These are phyloP conservation scores for Durotheca rogersii DNA, from an alignment of 495 filamentous ascomycete genomes.

Conservation along the genomic window DNA sequence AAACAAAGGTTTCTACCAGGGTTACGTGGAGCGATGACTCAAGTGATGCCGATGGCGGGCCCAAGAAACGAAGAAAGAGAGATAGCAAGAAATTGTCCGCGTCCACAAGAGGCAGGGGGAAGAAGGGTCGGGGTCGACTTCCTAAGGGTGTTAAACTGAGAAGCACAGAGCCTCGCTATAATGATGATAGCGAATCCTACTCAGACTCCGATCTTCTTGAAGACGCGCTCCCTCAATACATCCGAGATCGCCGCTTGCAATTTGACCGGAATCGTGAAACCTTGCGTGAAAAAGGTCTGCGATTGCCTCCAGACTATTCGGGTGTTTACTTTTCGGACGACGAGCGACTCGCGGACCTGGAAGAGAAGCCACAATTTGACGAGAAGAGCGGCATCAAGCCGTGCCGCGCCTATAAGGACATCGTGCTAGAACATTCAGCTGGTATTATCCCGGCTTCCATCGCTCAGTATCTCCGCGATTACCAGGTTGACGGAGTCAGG, in stretches of 20 bases:
- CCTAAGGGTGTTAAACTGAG: slow-evolving; percentile 6
- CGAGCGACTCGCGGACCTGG: slow-evolving; percentile 60
- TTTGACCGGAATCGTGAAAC: slow-evolving; percentile 59
- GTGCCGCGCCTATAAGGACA: slow-evolving; percentile 69
- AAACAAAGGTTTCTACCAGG: slow-evolving; percentile 5
- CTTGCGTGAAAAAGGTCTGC: slow-evolving; percentile 67
- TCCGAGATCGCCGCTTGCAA: slow-evolving; percentile 53
- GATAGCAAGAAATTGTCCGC: slow-evolving; percentile 2
- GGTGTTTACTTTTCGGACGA: slow-evolving; percentile 87
- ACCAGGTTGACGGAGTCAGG: slow-evolving; percentile 81
- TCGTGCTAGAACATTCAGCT: slow-evolving; percentile 69
- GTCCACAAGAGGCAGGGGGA: slow-evolving; percentile 18
- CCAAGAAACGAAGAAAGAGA: slow-evolving; percentile 31
- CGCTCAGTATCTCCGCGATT: slow-evolving; percentile 88
- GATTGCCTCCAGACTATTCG: slow-evolving; percentile 76
- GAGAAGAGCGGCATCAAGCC: slow-evolving; percentile 54
- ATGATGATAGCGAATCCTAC: slow-evolving; percentile 21
- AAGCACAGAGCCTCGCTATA: slow-evolving; percentile 7
- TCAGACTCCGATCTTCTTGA: slow-evolving; percentile 14
- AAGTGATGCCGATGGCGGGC: slow-evolving; percentile 9
- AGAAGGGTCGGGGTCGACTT: slow-evolving; percentile 5
- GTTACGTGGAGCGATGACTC: slow-evolving; percentile 30
- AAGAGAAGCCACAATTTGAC: slow-evolving; percentile 71
- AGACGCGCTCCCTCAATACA: slow-evolving; percentile 45
- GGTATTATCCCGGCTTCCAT: slow-evolving; percentile 88